Evolutionary conservation across 1,139 yeast species (phyloP).

Genomic region (Eremothecium gossypii): DNA sequence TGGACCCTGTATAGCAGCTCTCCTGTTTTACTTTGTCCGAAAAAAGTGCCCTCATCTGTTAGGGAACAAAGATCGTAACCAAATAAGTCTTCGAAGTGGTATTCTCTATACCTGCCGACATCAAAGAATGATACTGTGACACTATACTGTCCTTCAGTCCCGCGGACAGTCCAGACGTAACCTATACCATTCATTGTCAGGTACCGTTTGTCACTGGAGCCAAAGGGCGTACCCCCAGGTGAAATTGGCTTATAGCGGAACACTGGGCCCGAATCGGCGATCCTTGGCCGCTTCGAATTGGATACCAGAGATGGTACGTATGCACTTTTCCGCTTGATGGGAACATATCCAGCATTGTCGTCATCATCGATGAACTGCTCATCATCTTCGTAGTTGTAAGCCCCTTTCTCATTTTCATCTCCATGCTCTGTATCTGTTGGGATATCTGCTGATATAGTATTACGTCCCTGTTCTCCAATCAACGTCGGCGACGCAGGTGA

Average conservation of each 20-base stretch:
- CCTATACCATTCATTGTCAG: constrained; percentile 76
- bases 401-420: constrained; percentile 15
- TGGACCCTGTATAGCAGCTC: constrained; percentile 38
- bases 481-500: constrained; percentile 1
- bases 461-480: background rate
- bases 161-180: constrained; percentile 71
- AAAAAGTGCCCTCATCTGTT: constrained; percentile 53
- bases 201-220: constrained; percentile 62
- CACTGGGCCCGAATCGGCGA: constrained; percentile 1
- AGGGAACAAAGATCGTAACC: constrained; percentile 71
- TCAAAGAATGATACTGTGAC: constrained; percentile 85
- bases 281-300: background rate
- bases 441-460: constrained; percentile 8
- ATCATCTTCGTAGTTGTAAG: constrained; percentile 28
- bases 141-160: constrained; percentile 41
- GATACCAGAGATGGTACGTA: background rate
- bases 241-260: constrained; percentile 34
- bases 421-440: background rate
- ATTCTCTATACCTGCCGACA: constrained; percentile 66
- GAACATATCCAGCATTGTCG: constrained; percentile 43
- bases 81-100: constrained; percentile 71
- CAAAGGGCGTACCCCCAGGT: constrained; percentile 78
- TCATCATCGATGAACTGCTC: constrained; percentile 48
- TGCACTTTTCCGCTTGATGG: constrained; percentile 20
- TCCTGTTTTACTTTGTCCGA: constrained; percentile 42